Evolutionary conservation across 495 filamentous ascomycete species (phyloP).

Genomic region (Podospora conica): DNA sequence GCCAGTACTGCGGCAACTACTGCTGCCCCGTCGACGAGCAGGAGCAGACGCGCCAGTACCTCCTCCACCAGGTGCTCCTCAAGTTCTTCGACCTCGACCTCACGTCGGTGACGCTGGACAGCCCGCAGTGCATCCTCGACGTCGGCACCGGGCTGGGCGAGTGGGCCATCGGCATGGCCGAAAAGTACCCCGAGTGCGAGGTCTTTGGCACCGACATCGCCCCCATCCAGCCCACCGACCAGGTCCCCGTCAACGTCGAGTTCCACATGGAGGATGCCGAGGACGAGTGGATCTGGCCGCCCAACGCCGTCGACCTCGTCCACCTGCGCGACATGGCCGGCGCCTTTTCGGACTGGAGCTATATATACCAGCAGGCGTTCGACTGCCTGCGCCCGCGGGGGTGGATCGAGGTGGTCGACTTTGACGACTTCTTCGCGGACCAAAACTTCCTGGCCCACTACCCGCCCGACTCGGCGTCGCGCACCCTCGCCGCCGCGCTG

Average conservation of each 20-base stretch:
- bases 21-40: conserved; percentile 71
- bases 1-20: conserved; percentile 63
- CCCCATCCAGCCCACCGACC: conserved; percentile 48
- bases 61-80: conserved; percentile 61
- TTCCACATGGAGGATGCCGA: conserved; percentile 68
- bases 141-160: conserved; percentile 65
- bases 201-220: conserved; percentile 66
- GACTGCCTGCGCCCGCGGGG: conserved; percentile 57
- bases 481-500: conserved; percentile 30
- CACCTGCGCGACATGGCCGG: conserved; percentile 59
- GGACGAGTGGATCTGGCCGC: conserved; percentile 49
- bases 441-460: conserved; percentile 37
- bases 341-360: conserved; percentile 56
- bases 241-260: conserved; percentile 56
- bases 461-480: conserved; percentile 32
- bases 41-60: conserved; percentile 64
- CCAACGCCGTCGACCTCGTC: conserved; percentile 57
- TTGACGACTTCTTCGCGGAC: conserved; percentile 37
- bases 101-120: conserved; percentile 51
- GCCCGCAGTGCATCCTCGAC: conserved; percentile 55
- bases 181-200: conserved; percentile 54
- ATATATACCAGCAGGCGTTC: conserved; percentile 56
- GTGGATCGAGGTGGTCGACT: conserved; percentile 59
- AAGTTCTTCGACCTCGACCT: conserved; percentile 54
- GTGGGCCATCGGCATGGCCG: conserved; percentile 69